A percentile compares a stretch with the other conserved stretches of the same genome.
Evolutionary conservation across 1,284 basidiomycete species (phyloP).

Genomic region (Porphyrellus sp.): DNA sequence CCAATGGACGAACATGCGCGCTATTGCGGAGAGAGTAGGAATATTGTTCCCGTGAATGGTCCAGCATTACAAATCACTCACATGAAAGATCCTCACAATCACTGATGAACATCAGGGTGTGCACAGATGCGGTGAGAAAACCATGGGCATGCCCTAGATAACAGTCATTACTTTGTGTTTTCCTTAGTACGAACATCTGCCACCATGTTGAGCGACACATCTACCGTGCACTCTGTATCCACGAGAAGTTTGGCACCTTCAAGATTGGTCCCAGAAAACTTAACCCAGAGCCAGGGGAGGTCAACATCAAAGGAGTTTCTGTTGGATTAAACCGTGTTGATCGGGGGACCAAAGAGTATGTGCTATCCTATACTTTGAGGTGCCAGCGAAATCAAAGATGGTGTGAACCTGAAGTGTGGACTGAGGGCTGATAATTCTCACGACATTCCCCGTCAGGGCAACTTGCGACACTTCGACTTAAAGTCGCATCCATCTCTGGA

Average conservation of each 20-base stretch:
- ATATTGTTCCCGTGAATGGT: not conserved
- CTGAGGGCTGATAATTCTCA: no score
- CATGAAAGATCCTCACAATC: not conserved
- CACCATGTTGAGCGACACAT: not conserved
- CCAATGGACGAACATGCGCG: no score
- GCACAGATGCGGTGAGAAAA: not conserved
- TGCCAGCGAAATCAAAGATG: constrained; percentile 34
- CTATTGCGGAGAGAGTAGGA: not conserved
- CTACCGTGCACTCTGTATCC: not conserved
- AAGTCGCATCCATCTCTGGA: no score
- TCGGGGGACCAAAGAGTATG: constrained; percentile 32
- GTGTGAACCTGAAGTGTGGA: no score
- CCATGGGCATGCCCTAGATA: not conserved
- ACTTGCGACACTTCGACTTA: no score
- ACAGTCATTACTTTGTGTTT: not conserved
- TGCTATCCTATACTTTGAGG: no score
- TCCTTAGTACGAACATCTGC: not conserved
- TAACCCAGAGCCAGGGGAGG: not conserved
- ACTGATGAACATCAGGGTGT: not conserved
- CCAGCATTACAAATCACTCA: not conserved
- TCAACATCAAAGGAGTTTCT: constrained; percentile 15
- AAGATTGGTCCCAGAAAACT: not conserved
- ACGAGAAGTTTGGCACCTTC: constrained; percentile 5
- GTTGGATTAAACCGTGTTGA: constrained; percentile 25
- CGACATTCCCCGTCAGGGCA: no score